Base-by-base conservation (phyloP, 352 stramenopile genomes). In the Phytophthora agathidicida region DNA sequence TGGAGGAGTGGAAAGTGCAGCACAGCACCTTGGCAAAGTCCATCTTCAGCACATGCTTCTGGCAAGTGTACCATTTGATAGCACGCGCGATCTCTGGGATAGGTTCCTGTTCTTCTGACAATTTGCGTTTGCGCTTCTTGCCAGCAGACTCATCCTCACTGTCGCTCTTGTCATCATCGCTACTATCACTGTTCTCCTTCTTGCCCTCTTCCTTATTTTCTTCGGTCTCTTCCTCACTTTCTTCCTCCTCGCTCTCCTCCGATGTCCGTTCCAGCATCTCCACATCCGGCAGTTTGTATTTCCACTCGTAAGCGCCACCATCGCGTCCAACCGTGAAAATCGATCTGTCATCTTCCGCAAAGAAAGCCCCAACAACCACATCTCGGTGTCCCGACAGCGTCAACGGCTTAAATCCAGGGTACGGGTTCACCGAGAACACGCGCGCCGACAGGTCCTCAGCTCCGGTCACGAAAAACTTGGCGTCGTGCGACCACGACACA, bases 41-140 rank as follows among this genome's bases (percentile, higher is more conserved):
- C 83, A 93, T 96, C 60, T 96, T 96, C 63, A 96, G 79, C 26
- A 94, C 83, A 44, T 94, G 83, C 64, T 94, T 95, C 55, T 84
- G 78, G 60, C 87, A 86, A 7, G 85, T 95, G 36, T 73, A 87
- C 89, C 88, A 97, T 67, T 94, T 93, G 48, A 76, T 70, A 13
- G 85, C 83, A 19, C 79, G 77, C 8, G 83, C 85, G 35, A 94
- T 89, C 16, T 81, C 68, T 19, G 84, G 85, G n/a, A 83, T 50
- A 16, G 31, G n/a, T 13, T 54, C 66, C 37, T 48, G 46, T 10
- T 60, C 57, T 11, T 66, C 49, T 6, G 55, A 38, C 24, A 65
- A 14, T 52, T 75, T 68, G 10, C 55, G 62, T 19, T 72, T 77
- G 5, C 57, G 55, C 27, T 57, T 65, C 20, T 62, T 71, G 8